phyloP scores from a whole-genome alignment of 1,284 basidiomycete species.

The Trichosporon coremiiforme region DNA sequence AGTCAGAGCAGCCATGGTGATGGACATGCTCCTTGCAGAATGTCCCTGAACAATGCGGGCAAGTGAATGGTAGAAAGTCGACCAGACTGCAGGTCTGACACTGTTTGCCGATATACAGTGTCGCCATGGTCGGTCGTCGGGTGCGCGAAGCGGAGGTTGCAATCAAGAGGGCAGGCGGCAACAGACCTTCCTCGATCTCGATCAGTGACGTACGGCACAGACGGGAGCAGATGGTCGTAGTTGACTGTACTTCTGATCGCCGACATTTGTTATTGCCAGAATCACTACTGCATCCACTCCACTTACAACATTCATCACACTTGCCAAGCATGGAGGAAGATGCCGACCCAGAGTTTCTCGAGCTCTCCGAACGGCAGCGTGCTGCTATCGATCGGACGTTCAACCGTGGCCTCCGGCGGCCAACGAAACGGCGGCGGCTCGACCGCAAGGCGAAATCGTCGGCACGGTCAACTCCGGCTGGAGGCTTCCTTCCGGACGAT shows the following conservation, averaged over 20 bases:
- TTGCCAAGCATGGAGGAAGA: conserved; percentile 30
- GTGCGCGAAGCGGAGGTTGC: background rate
- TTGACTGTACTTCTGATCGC: conserved; percentile 8
- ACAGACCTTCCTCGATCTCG: background rate
- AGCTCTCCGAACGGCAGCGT: conserved; percentile 40
- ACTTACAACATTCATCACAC: too few relatives aligned
- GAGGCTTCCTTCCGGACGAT: conserved; percentile 23
- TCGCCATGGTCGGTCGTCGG: conserved; percentile 34
- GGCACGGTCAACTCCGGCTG: conserved; percentile 7
- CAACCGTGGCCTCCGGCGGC: conserved; percentile 37
- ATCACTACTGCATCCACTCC: too few relatives aligned
- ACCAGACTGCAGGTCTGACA: conserved; percentile 43
- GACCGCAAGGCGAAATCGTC: background rate
- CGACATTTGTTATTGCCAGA: conserved; percentile 11
- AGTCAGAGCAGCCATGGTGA: conserved; percentile 35
- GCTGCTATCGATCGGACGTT: conserved; percentile 50
- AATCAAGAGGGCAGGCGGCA: too few relatives aligned
- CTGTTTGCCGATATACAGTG: conserved; percentile 41
- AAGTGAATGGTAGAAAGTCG: conserved; percentile 52
- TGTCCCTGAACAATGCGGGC: conserved; percentile 35
- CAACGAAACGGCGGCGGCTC: conserved; percentile 22
- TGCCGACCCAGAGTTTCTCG: conserved; percentile 53
- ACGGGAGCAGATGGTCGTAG: conserved; percentile 9
- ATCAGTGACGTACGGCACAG: background rate
- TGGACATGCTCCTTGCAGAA: conserved; percentile 47